phyloP scores from a whole-genome alignment of 345 rosid genomes.

The Reutealis trisperma region DNA sequence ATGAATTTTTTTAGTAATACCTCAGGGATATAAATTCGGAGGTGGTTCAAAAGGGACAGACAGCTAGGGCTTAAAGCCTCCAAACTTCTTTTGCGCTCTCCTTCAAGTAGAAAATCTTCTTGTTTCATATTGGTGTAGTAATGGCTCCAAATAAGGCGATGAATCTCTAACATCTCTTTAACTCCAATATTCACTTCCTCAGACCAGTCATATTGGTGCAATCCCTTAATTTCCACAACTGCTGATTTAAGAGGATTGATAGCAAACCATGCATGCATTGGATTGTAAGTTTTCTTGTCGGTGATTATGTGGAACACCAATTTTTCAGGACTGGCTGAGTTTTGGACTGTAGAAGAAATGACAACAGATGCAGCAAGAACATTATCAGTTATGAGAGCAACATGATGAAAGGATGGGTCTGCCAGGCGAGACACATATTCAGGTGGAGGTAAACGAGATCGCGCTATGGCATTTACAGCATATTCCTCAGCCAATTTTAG shows the following conservation, averaged over 20 bases:
- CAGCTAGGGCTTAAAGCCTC: conserved; percentile 64
- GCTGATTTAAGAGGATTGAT: conserved; percentile 61
- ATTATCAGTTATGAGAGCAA: conserved; percentile 83
- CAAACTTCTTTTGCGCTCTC: conserved; percentile 43
- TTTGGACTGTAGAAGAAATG: conserved; percentile 66
- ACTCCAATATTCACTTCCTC: conserved; percentile 64
- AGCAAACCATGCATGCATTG: conserved; percentile 98
- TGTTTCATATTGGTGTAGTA: conserved; percentile 57
- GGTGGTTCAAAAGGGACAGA: conserved; percentile 79
- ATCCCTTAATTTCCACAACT: conserved; percentile 87
- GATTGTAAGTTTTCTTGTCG: conserved; percentile 86
- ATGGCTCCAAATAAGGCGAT: conserved; percentile 65
- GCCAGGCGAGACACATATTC: conserved; percentile 65
- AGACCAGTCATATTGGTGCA: conserved; percentile 93
- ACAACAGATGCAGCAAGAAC: conserved; percentile 92
- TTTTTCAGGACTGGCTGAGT: conserved; percentile 60
- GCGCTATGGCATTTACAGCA: conserved; percentile 75
- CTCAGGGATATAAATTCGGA: conserved; percentile 78
- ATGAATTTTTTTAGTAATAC: conserved; percentile 35
- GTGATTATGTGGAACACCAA: conserved; percentile 88
- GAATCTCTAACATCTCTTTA: conserved; percentile 70
- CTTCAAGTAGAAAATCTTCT: conserved; percentile 42
- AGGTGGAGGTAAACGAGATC: conserved; percentile 79
- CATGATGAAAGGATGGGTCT: conserved; percentile 68
- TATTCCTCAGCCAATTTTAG: conserved; percentile 86